Base-by-base conservation (phyloP, 768 basidiomycete genomes). In the Termitomyces sp. region DNA sequence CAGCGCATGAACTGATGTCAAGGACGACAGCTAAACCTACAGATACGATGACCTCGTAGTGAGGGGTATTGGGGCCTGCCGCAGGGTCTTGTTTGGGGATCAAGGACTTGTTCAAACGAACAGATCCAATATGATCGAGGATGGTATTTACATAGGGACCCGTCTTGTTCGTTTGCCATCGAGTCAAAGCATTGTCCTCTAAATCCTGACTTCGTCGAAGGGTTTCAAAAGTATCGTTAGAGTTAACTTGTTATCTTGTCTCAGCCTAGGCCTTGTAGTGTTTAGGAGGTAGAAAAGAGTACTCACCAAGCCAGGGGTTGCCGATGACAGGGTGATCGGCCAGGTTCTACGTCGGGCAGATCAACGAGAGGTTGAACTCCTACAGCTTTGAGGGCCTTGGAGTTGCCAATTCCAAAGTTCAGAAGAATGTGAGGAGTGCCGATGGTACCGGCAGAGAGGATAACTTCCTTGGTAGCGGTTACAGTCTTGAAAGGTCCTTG, bases 311-410 rank as follows among this genome's bases (percentile, higher is more conserved):
- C 63, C 64, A 76, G 22, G 54, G 32, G 5, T 67, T 61, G 4
- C 63, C 55, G 16, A 70, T 55, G 3, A 69, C 57, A 0, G 71
- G 63, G 46, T 76, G 75, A 55, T 74, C 75, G 14, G 68, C 65
- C 1, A 76, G 62, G 53, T 78, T 74, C 53, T 69, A 78, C 76
- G 42, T 66, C 65, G 8, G 74, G 75, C 14, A 71, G 59, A 56
- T 73, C 29, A 4, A 75, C 55, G 10, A 70, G 39, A 10, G 71
- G 56, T 39, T 58, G 22, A 34, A 70, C 53, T 12, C 65, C 66
- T 2, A 70, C 3, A 6, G 56, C 39, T 12, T 55, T 46, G 1
- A 73, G 63, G 24, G 55, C 41, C 7, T 47, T 49, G 3, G 54
- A n/a, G 41, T 68, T 58, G 10, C 74, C 74, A 55, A 75, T 74